Evolutionary conservation across 176 grass and related monocot genomes (phyloP).

Genomic region (Musa itinerans): DNA sequence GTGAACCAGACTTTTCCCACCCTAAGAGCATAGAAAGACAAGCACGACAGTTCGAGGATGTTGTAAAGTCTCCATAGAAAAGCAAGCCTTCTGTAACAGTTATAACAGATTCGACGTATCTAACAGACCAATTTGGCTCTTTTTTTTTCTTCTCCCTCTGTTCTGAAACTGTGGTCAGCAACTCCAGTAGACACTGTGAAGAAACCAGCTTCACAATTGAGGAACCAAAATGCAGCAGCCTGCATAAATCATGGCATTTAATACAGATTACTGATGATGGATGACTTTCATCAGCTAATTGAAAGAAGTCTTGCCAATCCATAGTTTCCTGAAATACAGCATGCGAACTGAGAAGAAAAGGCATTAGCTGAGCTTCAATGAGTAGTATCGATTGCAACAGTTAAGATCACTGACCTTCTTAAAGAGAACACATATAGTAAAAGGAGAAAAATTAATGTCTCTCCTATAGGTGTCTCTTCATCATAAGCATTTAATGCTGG

Average conservation of each 20-base stretch:
- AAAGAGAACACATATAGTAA: constrained; percentile 62
- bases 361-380: constrained; percentile 1
- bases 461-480: constrained; percentile 60
- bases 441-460: constrained; percentile 57
- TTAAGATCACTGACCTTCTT: constrained; percentile 45
- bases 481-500: constrained; percentile 60
- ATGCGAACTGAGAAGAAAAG: constrained; percentile 48
- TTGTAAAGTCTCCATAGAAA: constrained; percentile 54
- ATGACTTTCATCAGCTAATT: constrained; percentile 36
- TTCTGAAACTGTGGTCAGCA: constrained; percentile 63
- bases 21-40: constrained; percentile 61
- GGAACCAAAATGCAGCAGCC: constrained; percentile 63
- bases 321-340: constrained; percentile 42
- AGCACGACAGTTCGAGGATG: constrained; percentile 55
- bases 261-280: constrained; percentile 60
- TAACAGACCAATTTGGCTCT: constrained; percentile 54
- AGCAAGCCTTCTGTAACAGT: constrained; percentile 67
- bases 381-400: not conserved
- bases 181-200: constrained; percentile 77
- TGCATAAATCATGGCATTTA: constrained; percentile 75
- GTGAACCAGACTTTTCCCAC: constrained; percentile 53
- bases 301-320: constrained; percentile 80
- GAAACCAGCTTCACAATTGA: constrained; percentile 62
- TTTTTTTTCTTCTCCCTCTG: constrained; percentile 32
- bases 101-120: constrained; percentile 75